A percentile compares a stretch with the other conserved stretches of the same genome.
Conservation (phyloP, 345 rosid species). For the Acer negundo region DNA sequence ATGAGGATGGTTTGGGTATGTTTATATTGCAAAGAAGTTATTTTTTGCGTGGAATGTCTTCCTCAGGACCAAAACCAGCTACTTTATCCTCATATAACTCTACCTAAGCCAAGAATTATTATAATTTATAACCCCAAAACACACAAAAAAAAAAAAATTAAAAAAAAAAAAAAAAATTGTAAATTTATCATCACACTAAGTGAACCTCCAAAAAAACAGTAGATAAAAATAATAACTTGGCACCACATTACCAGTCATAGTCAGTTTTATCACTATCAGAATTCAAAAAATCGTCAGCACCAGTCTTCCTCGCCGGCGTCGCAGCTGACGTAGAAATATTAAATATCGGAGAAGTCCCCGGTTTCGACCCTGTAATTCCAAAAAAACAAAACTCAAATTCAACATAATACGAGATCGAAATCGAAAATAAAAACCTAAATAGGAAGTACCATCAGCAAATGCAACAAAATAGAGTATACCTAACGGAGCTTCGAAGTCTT, state of each 20-base stretch:
- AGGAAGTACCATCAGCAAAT: not conserved
- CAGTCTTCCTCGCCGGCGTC: conserved; percentile 48
- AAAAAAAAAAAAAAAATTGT: no score
- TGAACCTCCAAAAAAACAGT: not conserved
- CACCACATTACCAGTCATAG: conserved; percentile 78
- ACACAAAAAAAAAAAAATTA: not conserved
- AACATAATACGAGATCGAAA: not conserved
- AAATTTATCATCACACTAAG: not conserved
- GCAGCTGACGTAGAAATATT: conserved; percentile 59
- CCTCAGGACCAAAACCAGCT: not conserved
- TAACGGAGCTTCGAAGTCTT: conserved; percentile 71
- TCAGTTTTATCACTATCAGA: conserved; percentile 93
- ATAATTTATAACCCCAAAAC: conserved; percentile 1
- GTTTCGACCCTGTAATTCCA: conserved; percentile 61
- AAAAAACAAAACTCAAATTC: conserved; percentile 6
- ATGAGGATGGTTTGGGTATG: not conserved
- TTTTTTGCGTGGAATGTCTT: not conserved
- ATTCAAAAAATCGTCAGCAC: conserved; percentile 88
- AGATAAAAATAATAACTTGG: not conserved
- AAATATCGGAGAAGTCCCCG: conserved; percentile 82
- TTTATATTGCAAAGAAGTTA: not conserved
- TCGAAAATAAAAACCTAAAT: not conserved
- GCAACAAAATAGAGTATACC: conserved; percentile 38
- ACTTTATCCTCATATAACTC: not conserved
- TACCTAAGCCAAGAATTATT: not conserved